These are phyloP conservation scores for Nymphaea colorata DNA, from an alignment of 164 flowering plant species.

Conservation along the genomic window DNA sequence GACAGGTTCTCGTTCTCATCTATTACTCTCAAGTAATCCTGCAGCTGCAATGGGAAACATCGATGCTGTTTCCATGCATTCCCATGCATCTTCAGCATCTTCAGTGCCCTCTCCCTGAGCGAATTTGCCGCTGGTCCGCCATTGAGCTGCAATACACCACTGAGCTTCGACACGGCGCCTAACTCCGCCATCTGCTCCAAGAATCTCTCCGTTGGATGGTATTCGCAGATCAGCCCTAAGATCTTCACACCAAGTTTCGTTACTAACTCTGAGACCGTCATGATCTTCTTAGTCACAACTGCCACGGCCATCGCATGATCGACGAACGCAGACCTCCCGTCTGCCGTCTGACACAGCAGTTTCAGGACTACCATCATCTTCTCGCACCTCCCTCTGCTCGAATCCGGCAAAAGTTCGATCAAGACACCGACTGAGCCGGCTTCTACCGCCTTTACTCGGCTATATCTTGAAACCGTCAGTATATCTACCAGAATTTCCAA, in stretches of 20 bases:
- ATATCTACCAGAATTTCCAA: conserved; percentile 40
- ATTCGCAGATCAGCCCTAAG: conserved; percentile 28
- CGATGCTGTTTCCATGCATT: conserved; percentile 37
- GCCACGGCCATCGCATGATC: conserved; percentile 56
- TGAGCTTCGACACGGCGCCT: conserved; percentile 51
- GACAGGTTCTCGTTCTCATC: conserved; percentile 2
- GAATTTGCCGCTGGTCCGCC: conserved; percentile 20
- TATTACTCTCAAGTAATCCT: conserved; percentile 27
- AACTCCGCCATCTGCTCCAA: conserved; percentile 49
- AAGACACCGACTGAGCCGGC: conserved; percentile 50
- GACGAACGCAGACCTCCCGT: conserved; percentile 48
- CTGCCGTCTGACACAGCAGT: conserved; percentile 45
- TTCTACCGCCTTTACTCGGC: conserved; percentile 37
- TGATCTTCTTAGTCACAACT: conserved; percentile 34
- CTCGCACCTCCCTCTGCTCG: conserved; percentile 38
- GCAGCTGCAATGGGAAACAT: conserved; percentile 49
- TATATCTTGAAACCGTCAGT: conserved; percentile 25
- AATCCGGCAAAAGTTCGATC: conserved; percentile 52
- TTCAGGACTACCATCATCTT: conserved; percentile 39
- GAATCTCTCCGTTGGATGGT: conserved; percentile 33
- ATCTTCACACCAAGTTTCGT: conserved; percentile 49
- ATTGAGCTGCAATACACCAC: conserved; percentile 31
- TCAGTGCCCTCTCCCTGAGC: conserved; percentile 32
- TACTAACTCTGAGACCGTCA: conserved; percentile 29
- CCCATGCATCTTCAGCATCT: conserved; percentile 48